Conservation (phyloP, 2,329 filamentous ascomycete genomes). For the Microsporum canis region DNA sequence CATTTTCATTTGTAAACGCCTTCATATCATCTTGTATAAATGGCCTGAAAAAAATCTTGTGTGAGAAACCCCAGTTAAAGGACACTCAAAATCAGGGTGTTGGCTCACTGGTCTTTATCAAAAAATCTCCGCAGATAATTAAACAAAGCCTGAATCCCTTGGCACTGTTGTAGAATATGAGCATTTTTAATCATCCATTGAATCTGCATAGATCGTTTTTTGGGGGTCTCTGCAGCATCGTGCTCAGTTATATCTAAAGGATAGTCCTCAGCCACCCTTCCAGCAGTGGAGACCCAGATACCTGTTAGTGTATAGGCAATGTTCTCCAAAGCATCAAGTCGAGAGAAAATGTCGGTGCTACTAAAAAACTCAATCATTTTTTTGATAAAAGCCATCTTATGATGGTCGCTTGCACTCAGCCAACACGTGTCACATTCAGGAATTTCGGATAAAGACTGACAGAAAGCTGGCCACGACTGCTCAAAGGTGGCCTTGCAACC, state of each 20-base stretch:
- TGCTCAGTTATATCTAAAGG: conserved; percentile 25
- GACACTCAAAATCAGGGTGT: background rate
- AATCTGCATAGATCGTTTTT: conserved; percentile 39
- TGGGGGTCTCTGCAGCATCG: conserved; percentile 31
- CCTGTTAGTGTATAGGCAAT: conserved; percentile 51
- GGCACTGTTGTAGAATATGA: conserved; percentile 27
- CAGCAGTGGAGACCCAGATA: conserved; percentile 58
- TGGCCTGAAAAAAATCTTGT: background rate
- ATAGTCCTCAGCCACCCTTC: conserved; percentile 27
- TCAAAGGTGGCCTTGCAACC: conserved; percentile 67
- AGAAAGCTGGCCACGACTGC: conserved; percentile 55
- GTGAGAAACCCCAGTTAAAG: background rate
- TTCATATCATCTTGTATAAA: conserved; percentile 9
- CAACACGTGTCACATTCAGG: conserved; percentile 45
- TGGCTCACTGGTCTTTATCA: conserved; percentile 25
- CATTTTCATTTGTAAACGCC: conserved; percentile 23
- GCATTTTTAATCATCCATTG: conserved; percentile 37
- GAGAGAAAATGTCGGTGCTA: conserved; percentile 28
- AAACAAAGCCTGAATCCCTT: conserved; percentile 27
- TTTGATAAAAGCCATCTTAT: conserved; percentile 32
- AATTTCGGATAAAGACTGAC: conserved; percentile 23
- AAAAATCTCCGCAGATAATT: conserved; percentile 30
- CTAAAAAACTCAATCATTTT: conserved; percentile 29
- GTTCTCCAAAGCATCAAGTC: conserved; percentile 37
- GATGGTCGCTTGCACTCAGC: conserved; percentile 51